A percentile compares a stretch with the other conserved stretches of the same genome.
Conservation (phyloP, 495 filamentous ascomycete genomes). For the Annulohypoxylon maeteangense region DNA sequence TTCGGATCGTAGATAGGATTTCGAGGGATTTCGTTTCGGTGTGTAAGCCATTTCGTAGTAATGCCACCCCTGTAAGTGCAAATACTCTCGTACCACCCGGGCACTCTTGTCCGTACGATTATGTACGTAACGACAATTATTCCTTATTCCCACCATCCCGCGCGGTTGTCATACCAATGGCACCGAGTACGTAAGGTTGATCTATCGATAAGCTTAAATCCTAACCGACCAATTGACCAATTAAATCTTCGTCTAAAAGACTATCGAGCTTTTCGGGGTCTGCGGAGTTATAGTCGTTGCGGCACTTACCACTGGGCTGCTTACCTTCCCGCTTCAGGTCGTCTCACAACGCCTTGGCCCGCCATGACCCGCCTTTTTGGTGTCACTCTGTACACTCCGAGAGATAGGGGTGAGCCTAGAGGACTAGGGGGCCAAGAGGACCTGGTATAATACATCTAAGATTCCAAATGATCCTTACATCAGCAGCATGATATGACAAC, state of each 20-base stretch:
- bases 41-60: not conserved
- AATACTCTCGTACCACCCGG: not conserved
- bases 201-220: conserved; percentile 32
- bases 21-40: too few relatives aligned
- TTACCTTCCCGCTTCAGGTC: not conserved
- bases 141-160: not conserved
- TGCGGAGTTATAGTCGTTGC: conserved; percentile 6
- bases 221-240: conserved; percentile 13
- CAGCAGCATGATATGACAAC: not conserved
- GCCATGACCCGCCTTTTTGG: not conserved
- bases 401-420: not conserved
- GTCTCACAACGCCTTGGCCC: not conserved
- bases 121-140: not conserved
- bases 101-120: not conserved
- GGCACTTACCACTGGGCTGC: not conserved
- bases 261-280: not conserved
- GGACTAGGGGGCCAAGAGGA: not conserved
- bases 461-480: conserved; percentile 3
- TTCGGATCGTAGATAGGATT: not conserved
- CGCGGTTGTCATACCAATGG: not conserved
- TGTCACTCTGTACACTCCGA: not conserved
- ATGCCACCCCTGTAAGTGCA: conserved; percentile 3
- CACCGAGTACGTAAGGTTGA: not conserved
- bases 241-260: not conserved
- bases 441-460: not conserved